Conservation (phyloP, 345 rosid genomes). For the Conringia planisiliqua region DNA sequence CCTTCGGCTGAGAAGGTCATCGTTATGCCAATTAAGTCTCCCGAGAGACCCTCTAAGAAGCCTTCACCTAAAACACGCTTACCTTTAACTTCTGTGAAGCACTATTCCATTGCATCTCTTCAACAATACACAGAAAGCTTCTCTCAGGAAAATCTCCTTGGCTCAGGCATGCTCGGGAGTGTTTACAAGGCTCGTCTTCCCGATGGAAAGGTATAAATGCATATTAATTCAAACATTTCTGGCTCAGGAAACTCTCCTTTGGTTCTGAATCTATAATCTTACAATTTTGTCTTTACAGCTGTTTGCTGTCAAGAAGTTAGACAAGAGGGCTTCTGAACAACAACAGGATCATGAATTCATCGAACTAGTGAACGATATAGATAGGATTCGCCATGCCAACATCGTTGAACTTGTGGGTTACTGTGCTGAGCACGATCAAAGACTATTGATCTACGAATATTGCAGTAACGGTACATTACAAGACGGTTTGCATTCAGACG, state of each 20-base stretch:
- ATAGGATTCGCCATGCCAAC: slow-evolving; percentile 78
- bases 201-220: slow-evolving; percentile 58
- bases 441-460: slow-evolving; percentile 85
- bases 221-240: neutral
- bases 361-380: slow-evolving; percentile 72
- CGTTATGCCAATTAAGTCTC: slow-evolving; percentile 48
- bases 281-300: slow-evolving; percentile 49
- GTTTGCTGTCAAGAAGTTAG: slow-evolving; percentile 89
- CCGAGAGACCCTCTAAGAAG: slow-evolving; percentile 44
- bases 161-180: slow-evolving; percentile 90
- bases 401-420: slow-evolving; percentile 88
- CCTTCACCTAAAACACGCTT: slow-evolving; percentile 44
- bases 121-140: slow-evolving; percentile 96
- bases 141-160: slow-evolving; percentile 84
- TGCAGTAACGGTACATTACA: slow-evolving; percentile 84
- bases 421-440: slow-evolving; percentile 93
- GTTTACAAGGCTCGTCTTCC: slow-evolving; percentile 91
- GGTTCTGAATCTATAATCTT: slow-evolving; percentile 3
- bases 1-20: slow-evolving; percentile 49
- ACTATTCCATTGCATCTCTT: slow-evolving; percentile 87
- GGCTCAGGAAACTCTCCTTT: neutral
- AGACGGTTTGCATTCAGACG: slow-evolving; percentile 80
- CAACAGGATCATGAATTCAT: slow-evolving; percentile 77
- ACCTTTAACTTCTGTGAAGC: slow-evolving; percentile 57
- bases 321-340: slow-evolving; percentile 59